Base-by-base conservation (phyloP, 31 red algal species). In the Odonthalia washingtoniensis region DNA sequence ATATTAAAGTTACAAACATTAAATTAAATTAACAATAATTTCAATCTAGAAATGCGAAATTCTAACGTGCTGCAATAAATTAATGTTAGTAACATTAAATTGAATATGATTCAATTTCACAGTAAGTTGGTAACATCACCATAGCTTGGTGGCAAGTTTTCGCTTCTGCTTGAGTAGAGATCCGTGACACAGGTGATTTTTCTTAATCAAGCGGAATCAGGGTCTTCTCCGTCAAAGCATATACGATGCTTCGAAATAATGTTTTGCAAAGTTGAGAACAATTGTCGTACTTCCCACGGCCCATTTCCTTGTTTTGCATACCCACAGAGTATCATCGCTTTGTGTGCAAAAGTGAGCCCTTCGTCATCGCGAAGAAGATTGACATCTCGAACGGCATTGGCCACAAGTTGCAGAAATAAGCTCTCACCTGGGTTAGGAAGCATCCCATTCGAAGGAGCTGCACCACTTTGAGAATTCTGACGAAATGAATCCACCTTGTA, bases 371-470 rank as follows among this genome's bases (percentile, higher is more conserved):
- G 42, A 72, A 62, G 42, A 3, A 14, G 4, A 33, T 40, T 78
- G 35, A 78, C 72, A 31, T 30, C 74, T 0, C 62, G 43, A 3
- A 78, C 40, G 28, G 73, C 75, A 0, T 78, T 2, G 16, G 53
- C 37, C 2, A 57, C 85, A 16, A 79, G 57, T 43, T 52, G 40
- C 34, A 77, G 5, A 46, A 88, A 88, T 17, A 78, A 75, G 3
- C 38, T 2, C 32, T 89, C 74, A 1, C 77, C 77, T 74, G 87
- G 87, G 52, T 89, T 88, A 18, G 24, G 33, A 21, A 82, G 74
- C 60, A 76, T 88, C 24, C 74, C 12, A 57, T 57, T 57, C 4
- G 46, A 46, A 65, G 0, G 38, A 30, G 24, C 61, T 31, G 4
- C 17, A 3, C 27, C 85, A 68, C 6, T 78, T 43, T 28, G 5